Percentiles rank a stretch among this genome's conserved stretches.
phyloP scores from a whole-genome alignment of 2,329 filamentous ascomycete genomes.

The Dothistroma septosporum region DNA sequence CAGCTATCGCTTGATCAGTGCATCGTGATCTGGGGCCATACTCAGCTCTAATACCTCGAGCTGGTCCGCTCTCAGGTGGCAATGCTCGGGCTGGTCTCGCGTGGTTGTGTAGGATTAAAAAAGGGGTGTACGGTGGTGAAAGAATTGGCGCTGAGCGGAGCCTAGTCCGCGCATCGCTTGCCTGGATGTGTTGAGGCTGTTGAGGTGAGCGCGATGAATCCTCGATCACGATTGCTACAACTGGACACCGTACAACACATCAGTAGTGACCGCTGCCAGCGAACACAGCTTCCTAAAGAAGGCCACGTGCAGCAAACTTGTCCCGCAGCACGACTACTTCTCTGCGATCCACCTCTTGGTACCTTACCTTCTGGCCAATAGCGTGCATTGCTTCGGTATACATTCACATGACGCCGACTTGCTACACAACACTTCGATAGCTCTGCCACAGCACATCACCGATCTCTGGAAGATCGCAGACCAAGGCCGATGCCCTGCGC shows the following conservation, averaged over 20 bases:
- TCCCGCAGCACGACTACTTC: not conserved
- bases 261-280: not conserved
- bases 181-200: not conserved
- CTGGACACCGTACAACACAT: not conserved
- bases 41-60: too few relatives aligned
- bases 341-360: not conserved
- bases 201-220: not conserved
- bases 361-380: not conserved
- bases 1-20: not conserved
- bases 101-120: not conserved
- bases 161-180: not conserved
- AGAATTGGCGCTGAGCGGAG: not conserved
- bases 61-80: too few relatives aligned
- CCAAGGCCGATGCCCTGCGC: not conserved
- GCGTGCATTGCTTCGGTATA: not conserved
- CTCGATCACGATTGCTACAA: not conserved
- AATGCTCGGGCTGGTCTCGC: not conserved
- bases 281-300: not conserved
- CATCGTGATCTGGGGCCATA: too few relatives aligned
- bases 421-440: not conserved
- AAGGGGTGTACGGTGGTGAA: not conserved
- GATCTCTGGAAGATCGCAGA: not conserved
- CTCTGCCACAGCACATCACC: constrained; percentile 5
- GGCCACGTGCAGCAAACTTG: not conserved
- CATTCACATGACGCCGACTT: not conserved